Evolutionary conservation across 148 eudicot genomes (phyloP).

Genomic region (Spergularia marina): DNA sequence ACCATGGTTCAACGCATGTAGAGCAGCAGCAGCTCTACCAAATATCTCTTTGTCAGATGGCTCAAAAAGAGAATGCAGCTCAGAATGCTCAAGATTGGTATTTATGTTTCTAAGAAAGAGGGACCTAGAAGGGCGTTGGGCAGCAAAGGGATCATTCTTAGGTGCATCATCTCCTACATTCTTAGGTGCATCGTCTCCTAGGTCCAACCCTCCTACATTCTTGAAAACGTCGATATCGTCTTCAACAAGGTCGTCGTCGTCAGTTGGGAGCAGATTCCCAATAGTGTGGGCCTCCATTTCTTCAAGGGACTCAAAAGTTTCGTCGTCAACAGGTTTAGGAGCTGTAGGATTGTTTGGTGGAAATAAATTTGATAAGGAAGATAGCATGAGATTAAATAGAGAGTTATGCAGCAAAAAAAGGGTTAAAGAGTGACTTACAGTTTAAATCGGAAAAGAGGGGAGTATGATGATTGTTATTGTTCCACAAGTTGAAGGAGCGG

Average conservation of each 20-base stretch:
- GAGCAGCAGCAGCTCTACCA: too few species aligned
- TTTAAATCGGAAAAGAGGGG: constrained; percentile 47
- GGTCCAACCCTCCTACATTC: constrained; percentile 82
- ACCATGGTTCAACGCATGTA: constrained; percentile 53
- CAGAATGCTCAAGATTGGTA: constrained; percentile 55
- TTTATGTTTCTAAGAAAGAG: constrained; percentile 75
- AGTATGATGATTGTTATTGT: constrained; percentile 28
- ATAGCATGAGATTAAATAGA: too few species aligned
- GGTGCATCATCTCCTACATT: too few species aligned
- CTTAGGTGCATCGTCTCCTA: constrained; percentile 89
- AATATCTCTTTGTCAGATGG: too few species aligned
- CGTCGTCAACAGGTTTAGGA: constrained; percentile 55
- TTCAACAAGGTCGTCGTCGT: constrained; percentile 74
- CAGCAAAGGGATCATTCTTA: too few species aligned
- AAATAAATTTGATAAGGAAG: too few species aligned
- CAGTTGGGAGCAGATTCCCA: constrained; percentile 87
- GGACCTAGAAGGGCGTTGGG: constrained; percentile 78
- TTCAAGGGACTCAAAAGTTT: constrained; percentile 68
- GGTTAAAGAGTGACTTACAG: constrained; percentile 39
- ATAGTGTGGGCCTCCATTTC: constrained; percentile 93
- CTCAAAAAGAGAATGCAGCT: too few species aligned
- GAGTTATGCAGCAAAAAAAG: too few species aligned
- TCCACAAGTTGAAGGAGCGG: too few species aligned
- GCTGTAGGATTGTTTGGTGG: constrained; percentile 35
- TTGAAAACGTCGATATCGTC: constrained; percentile 76